A percentile compares a stretch with the other conserved stretches of the same genome.
phyloP scores from a whole-genome alignment of 2,329 filamentous ascomycete species.

The Apiospora pterosperma region DNA sequence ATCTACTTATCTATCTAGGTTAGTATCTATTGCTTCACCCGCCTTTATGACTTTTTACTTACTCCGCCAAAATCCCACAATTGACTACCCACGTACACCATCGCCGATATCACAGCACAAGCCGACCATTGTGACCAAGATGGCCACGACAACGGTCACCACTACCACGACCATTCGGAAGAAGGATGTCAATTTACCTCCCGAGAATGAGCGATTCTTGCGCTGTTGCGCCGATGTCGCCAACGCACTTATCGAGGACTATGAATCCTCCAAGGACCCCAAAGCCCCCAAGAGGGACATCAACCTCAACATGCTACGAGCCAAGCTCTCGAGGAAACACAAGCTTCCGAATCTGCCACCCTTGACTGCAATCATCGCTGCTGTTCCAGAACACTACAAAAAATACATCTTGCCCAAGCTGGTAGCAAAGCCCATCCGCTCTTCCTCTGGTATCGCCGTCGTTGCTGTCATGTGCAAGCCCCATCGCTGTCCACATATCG shows the following conservation, averaged over 20 bases:
- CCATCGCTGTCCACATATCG: conserved; percentile 94
- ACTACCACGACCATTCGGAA: conserved; percentile 69
- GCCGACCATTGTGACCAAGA: background rate
- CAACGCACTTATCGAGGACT: conserved; percentile 89
- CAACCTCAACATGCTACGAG: conserved; percentile 85
- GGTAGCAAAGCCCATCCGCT: conserved; percentile 94
- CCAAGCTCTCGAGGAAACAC: conserved; percentile 90
- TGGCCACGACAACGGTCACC: conserved; percentile 53
- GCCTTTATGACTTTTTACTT: background rate
- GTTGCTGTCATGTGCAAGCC: conserved; percentile 99
- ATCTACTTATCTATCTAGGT: no score
- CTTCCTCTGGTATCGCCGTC: conserved; percentile 94
- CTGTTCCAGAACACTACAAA: conserved; percentile 99
- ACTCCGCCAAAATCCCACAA: conserved; percentile 2
- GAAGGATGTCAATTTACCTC: conserved; percentile 69
- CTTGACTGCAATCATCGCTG: conserved; percentile 93
- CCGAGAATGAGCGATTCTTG: conserved; percentile 92
- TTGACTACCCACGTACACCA: background rate
- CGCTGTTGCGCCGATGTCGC: conserved; percentile 95
- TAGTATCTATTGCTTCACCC: background rate
- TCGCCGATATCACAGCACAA: background rate
- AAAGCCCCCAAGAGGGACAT: conserved; percentile 76
- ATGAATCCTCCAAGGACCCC: conserved; percentile 74
- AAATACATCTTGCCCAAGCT: conserved; percentile 97
- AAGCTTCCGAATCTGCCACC: conserved; percentile 83